Base-by-base conservation (phyloP, 306 rosid species). In the Dicorynia guianensis region DNA sequence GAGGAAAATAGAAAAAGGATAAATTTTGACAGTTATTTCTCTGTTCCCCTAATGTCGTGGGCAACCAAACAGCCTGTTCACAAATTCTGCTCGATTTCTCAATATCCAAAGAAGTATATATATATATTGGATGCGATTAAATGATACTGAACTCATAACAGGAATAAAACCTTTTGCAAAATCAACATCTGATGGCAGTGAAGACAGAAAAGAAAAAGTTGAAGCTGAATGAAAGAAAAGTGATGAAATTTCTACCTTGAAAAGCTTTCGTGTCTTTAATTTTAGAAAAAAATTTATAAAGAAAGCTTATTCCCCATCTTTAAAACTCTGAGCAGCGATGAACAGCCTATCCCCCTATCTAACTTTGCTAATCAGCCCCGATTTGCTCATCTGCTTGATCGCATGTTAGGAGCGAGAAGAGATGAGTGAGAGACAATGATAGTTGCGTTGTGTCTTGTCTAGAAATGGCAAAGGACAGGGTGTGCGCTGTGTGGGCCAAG, bases 81-180 rank as follows among this genome's bases (percentile, higher is more conserved):
- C 53, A 49, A 63, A 72, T 77, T 81, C 65, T 43, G 6, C 19
- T 5, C 10, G 57, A 67, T 80, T 69, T 58, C 5, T 25, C 14
- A 59, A 62, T 4, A 10, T 2, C 30, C 30, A 25, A 2, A 25
- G 30, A 25, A 25, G 30, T 25, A 25, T 25, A 25, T 25, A 25
- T 25, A 25, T 25, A 25, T 25, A 25, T 25, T 25, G 30, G 30
- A 25, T 25, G 30, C 2, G 30, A 25, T 15, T 14, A 35, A 43
- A 40, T 14, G 50, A 3, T 14, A 54, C 6, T 71, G 52, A 66
- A 50, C 6, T 11, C 11, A 36, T 34, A 17, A 69, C 7, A 53
- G 44, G 30, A 25, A 25, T 25, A 25, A 25, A 25, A 25, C 30
- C 30, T 25, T 2, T 25, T 25, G 30, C 30, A 9, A 76, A 36